These are phyloP conservation scores for Sanghuangporus weigelae DNA, from an alignment of 1,284 basidiomycete species.

Conservation along the genomic window DNA sequence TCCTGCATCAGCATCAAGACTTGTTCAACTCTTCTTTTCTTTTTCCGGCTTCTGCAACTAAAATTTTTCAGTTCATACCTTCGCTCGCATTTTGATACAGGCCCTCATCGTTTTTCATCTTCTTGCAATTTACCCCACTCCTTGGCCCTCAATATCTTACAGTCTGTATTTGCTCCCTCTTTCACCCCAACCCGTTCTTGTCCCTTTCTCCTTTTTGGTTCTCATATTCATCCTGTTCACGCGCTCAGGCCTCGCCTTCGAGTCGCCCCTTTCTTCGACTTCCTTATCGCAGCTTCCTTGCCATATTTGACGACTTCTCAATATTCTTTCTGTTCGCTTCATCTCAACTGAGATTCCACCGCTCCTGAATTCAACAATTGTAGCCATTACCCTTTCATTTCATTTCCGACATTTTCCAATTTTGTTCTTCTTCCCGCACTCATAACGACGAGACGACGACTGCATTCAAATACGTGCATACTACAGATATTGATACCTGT, in stretches of 20 bases:
- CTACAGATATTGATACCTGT: not conserved
- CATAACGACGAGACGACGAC: not conserved
- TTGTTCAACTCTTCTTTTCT: not conserved
- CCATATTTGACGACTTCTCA: not conserved
- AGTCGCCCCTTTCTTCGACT: not conserved
- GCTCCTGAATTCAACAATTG: not conserved
- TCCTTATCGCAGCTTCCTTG: not conserved
- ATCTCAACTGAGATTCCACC: not conserved
- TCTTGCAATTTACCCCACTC: slow-evolving; percentile 3
- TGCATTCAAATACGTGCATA: not conserved
- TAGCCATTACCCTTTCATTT: not conserved
- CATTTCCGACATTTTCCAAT: not conserved
- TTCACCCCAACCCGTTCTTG: not conserved
- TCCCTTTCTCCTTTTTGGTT: not conserved
- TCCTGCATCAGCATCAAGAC: not conserved
- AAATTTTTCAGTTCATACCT: not conserved
- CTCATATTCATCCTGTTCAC: not conserved
- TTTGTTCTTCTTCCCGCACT: not conserved
- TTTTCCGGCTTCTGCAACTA: not conserved
- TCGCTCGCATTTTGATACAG: not conserved
- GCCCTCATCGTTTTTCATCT: not conserved
- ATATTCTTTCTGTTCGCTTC: not conserved
- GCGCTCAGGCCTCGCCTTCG: not conserved
- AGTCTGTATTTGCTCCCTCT: not conserved
- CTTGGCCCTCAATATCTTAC: not conserved